A percentile compares a stretch with the other conserved stretches of the same genome.
Evolutionary conservation across 371 early-diverging fungal species (phyloP).

Genomic region (Apophysomyces variabilis): DNA sequence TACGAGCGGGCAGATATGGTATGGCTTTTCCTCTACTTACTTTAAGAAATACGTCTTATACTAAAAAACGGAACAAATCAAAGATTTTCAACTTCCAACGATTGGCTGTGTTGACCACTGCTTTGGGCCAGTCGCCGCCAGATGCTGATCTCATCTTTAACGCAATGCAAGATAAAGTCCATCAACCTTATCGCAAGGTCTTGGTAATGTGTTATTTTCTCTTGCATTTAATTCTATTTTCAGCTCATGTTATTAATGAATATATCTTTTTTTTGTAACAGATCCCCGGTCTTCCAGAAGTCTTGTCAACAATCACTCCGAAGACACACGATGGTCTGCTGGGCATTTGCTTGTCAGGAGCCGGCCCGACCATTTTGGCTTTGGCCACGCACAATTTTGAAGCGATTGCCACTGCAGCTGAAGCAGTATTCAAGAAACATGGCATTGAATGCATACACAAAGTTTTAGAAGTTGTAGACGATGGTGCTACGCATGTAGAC

Average conservation of each 20-base stretch:
- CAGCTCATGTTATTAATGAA: too few relatives aligned
- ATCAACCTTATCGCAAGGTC: constrained; percentile 92
- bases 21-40: constrained; percentile 28
- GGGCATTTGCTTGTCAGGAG: constrained; percentile 94
- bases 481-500: constrained; percentile 62
- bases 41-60: too few relatives aligned
- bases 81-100: constrained; percentile 95
- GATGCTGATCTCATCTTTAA: constrained; percentile 79
- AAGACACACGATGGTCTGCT: constrained; percentile 81
- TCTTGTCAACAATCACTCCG: constrained; percentile 76
- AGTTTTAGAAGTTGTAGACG: constrained; percentile 75
- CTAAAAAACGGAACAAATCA: background rate
- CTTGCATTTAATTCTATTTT: background rate
- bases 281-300: constrained; percentile 91
- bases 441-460: constrained; percentile 72
- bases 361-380: constrained; percentile 95
- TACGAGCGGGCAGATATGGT: constrained; percentile 85
- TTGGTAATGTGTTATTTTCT: constrained; percentile 59
- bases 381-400: constrained; percentile 81
- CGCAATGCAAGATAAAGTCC: constrained; percentile 94
- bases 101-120: constrained; percentile 84
- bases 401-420: constrained; percentile 68
- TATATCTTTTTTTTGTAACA: constrained; percentile 18
- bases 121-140: constrained; percentile 72
- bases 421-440: constrained; percentile 66